phyloP scores from a whole-genome alignment of 352 stramenopile species.

The Globisporangium paddicum region DNA sequence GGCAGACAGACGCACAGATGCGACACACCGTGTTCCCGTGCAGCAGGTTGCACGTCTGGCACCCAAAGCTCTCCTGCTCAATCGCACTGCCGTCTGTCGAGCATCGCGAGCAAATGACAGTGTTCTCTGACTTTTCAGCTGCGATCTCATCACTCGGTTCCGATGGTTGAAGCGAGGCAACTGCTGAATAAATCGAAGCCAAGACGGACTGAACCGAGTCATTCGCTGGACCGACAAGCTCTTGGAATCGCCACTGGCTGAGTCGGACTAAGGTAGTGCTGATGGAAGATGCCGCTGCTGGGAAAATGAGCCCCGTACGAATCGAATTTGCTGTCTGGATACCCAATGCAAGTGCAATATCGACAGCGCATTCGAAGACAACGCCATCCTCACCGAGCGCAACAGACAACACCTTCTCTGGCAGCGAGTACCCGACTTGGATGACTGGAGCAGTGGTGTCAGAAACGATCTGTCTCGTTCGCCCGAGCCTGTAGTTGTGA shows the following conservation, averaged over 20 bases:
- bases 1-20: slow-evolving; percentile 66
- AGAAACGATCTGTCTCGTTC: slow-evolving; percentile 26
- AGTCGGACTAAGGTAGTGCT: slow-evolving; percentile 11
- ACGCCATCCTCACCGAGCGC: slow-evolving; percentile 28
- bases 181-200: slow-evolving; percentile 32
- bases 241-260: slow-evolving; percentile 32
- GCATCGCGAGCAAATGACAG: slow-evolving; percentile 49
- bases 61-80: slow-evolving; percentile 71
- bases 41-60: slow-evolving; percentile 76
- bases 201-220: slow-evolving; percentile 22
- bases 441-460: slow-evolving; percentile 14
- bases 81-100: slow-evolving; percentile 82
- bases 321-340: slow-evolving; percentile 25
- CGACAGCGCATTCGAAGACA: slow-evolving; percentile 51
- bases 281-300: not conserved
- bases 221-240: not conserved
- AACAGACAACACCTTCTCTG: slow-evolving; percentile 33
- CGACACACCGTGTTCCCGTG: slow-evolving; percentile 64
- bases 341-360: slow-evolving; percentile 44
- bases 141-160: slow-evolving; percentile 9
- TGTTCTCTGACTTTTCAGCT: slow-evolving; percentile 12
- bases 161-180: slow-evolving; percentile 17
- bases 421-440: slow-evolving; percentile 41
- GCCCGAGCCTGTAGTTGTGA: slow-evolving; percentile 28
- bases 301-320: slow-evolving; percentile 48